Conservation (phyloP, 768 basidiomycete genomes). For the Dendrothele bispora region DNA sequence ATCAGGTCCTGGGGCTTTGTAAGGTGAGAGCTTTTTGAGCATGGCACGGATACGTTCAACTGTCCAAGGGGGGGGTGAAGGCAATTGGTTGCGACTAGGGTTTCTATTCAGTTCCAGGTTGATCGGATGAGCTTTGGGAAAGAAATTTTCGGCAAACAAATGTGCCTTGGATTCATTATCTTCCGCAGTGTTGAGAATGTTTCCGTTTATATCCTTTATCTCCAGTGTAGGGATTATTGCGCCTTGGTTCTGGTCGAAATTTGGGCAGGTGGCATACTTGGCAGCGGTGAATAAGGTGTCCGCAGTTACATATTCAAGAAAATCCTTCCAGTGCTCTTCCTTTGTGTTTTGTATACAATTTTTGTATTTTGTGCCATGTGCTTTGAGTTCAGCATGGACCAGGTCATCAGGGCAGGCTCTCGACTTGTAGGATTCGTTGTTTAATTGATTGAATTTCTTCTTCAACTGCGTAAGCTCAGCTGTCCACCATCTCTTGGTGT, state of each 20-base stretch:
- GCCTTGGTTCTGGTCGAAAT: too few species aligned
- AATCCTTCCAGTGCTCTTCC: conserved; percentile 21
- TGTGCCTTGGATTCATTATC: background rate
- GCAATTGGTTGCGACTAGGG: conserved; percentile 7
- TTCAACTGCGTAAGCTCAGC: background rate
- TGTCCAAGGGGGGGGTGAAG: background rate
- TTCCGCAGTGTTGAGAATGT: background rate
- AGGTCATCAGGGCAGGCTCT: background rate
- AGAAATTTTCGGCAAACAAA: background rate
- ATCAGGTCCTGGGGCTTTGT: conserved; percentile 21
- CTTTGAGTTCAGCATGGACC: background rate
- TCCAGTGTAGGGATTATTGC: background rate
- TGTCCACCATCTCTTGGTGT: background rate
- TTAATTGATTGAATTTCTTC: background rate
- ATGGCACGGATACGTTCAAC: conserved; percentile 9
- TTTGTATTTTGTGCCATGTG: background rate
- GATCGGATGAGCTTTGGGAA: background rate
- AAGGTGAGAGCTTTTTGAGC: conserved; percentile 11
- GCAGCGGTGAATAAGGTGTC: conserved; percentile 15
- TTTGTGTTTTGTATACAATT: conserved; percentile 12
- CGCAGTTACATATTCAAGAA: conserved; percentile 13
- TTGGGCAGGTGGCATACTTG: conserved; percentile 1
- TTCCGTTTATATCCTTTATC: background rate
- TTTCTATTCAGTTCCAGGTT: conserved; percentile 4
- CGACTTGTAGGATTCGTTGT: background rate